Evolutionary conservation across 139 green algal genomes (phyloP), one percentile per base, ranked within the genome.

Genomic region (Klebsormidium nitens): DNA sequence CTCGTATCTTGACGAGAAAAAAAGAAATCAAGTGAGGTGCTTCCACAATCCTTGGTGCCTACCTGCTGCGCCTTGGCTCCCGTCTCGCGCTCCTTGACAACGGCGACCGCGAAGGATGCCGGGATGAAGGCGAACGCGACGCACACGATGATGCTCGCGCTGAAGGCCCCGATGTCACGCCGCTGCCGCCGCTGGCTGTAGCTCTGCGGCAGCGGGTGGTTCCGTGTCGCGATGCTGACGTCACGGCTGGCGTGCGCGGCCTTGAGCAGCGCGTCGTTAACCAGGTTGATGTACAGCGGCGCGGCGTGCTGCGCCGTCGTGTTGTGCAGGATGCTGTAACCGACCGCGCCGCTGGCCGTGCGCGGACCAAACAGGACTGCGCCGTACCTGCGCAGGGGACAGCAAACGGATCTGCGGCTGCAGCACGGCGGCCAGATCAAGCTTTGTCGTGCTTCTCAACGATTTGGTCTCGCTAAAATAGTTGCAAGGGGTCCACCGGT

Each of bases 301-400:
- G 17, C 57, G 6, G 17, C 57, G 19, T 64, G 57, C 28, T 46
- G 26, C 5, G 29, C 11, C 11, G 32, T 64, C 5, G 32, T 42
- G 29, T 64, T 64, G 57, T 64, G 57, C 34, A 64, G 57, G 29
- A 64, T 5, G 5, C 11, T 46, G 57, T 64, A 64, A 5, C 6
- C 6, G 11, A 64, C 8, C 5, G 11, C 26, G 34, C 19, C 57
- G 32, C n/a, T 19, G 57, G 29, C n/a, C 8, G 8, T 40, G 17
- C 4, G 3, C 49, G 28, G 19, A 59, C 49, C 14, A n/a, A 64
- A 64, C 6, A 64, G 5, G 17, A 42, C 34, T n/a, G 57, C 57
- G 5, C 57, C 57, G 19, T 64, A 64, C 57, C 57, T 64, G 31
- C 6, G n/a, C 28, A 46, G 26, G 57, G 42, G 42, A 50, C 42